Base-by-base conservation (phyloP, 2,329 filamentous ascomycete genomes). In the Coleophoma cylindrospora region DNA sequence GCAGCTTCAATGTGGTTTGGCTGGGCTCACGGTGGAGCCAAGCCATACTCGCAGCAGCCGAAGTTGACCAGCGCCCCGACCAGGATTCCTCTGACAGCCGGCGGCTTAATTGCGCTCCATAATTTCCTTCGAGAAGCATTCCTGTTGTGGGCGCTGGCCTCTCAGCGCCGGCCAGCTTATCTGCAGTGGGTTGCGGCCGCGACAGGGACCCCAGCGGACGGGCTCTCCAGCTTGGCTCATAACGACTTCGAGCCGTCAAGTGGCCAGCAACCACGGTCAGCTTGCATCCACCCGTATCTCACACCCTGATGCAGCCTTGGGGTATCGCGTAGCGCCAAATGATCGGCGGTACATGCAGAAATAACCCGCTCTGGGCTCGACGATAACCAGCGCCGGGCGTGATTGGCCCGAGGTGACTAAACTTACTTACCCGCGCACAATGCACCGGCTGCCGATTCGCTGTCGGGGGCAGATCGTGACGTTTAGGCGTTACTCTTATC, bases 311-410 rank as follows among this genome's bases (percentile, higher is more conserved):
- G 27, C 9, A 10, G 27, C 19, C 40, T 47, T 47, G 34, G 45
- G 10, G 13, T 38, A 38, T 38, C 36, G 13, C 7, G 7, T 38
- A 38, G 36, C 36, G 36, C 7, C 13, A 38, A 38, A 38, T 38
- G 36, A 38, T 38, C 36, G 36, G 36, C 36, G 15, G 15, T 38
- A 38, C 36, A 38, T 14, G 36, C 2, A 17, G 36, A 9, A 17
- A 38, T 38, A 38, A n/a, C 11, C 36, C 36, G 11, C 12, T 38
- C 36, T 50, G 21, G 54, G 55, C 27, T 27, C 19, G 19, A 27
- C 6, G 27, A 27, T 27, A 27, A 27, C 27, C 27, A 27, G 27
- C 27, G 7, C 27, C 7, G 27, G 11, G 13, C 12, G 21, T 44
- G 19, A 44, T 44, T 44, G 41, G 41, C n/a, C 21, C 19, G 12